These are phyloP conservation scores for Calonectria ilicicola DNA, from an alignment of 2,329 filamentous ascomycete species.

Conservation along the genomic window DNA sequence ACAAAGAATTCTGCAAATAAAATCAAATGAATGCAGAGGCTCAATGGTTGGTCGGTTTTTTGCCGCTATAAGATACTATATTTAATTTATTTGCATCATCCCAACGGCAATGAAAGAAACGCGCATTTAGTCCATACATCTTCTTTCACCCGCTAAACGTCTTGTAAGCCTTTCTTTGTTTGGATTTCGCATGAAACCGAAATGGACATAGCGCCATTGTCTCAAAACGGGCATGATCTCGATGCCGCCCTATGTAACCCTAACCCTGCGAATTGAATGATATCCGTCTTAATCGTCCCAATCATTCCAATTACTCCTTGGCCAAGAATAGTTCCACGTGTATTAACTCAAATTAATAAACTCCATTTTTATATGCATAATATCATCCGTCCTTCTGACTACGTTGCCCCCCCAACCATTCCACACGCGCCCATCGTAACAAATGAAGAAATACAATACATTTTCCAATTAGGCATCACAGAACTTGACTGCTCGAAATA, in stretches of 20 bases:
- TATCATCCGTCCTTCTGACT: too few relatives aligned
- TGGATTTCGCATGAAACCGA: not conserved
- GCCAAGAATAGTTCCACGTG: not conserved
- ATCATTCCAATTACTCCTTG: not conserved
- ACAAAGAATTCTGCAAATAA: not conserved
- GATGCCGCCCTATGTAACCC: not conserved
- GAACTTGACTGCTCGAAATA: too few relatives aligned
- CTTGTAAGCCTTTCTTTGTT: not conserved
- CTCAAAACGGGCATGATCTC: not conserved
- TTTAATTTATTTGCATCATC: not conserved
- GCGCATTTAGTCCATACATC: not conserved
- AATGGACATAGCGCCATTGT: constrained; percentile 1
- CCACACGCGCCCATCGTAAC: too few relatives aligned
- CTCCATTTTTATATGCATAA: too few relatives aligned
- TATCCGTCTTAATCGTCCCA: too few relatives aligned
- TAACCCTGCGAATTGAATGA: not conserved
- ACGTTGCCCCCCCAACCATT: not conserved
- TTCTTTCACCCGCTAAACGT: not conserved
- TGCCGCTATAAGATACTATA: not conserved
- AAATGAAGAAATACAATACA: too few relatives aligned
- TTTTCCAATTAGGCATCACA: too few relatives aligned
- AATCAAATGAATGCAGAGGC: not conserved
- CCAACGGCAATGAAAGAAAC: not conserved
- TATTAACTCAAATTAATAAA: not conserved
- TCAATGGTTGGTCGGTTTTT: too few relatives aligned